A percentile compares a stretch with the other conserved stretches of the same genome.
Conservation (phyloP, 2,329 filamentous ascomycete species). For the Penicillium sp. region DNA sequence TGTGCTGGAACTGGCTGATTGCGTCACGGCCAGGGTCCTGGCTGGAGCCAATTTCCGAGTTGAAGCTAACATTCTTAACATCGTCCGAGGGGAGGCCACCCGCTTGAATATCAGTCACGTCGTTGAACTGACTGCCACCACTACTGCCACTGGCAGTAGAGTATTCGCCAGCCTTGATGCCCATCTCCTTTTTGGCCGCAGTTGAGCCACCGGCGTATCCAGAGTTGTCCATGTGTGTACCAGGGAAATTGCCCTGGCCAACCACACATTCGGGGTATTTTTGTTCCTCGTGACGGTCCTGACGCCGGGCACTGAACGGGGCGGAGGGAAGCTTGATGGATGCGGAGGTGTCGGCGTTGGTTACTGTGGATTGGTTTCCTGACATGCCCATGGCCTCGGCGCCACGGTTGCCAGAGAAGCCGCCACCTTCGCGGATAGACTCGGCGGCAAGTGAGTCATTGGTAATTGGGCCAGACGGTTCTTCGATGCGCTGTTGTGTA, state of each 20-base stretch:
- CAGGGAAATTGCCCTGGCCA: constrained; percentile 41
- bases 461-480: constrained; percentile 64
- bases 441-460: constrained; percentile 75
- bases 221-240: constrained; percentile 33
- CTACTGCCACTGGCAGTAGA: constrained; percentile 30
- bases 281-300: constrained; percentile 45
- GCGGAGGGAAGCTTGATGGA: constrained; percentile 54
- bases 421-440: constrained; percentile 61
- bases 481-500: constrained; percentile 55
- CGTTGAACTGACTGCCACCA: constrained; percentile 27
- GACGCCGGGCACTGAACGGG: constrained; percentile 47
- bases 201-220: constrained; percentile 40
- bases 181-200: constrained; percentile 33
- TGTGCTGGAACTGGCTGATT: constrained; percentile 37
- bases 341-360: constrained; percentile 56
- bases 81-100: constrained; percentile 45
- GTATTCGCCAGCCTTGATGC: constrained; percentile 26
- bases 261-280: constrained; percentile 43
- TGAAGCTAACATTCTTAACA: constrained; percentile 53
- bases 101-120: constrained; percentile 30
- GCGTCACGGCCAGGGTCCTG: constrained; percentile 57
- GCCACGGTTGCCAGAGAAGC: constrained; percentile 61
- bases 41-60: constrained; percentile 53
- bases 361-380: constrained; percentile 55
- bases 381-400: constrained; percentile 52